Percentiles rank a stretch among this genome's conserved stretches.
These are phyloP conservation scores for Phytophthora brassicae DNA, from an alignment of 352 stramenopile species.

Conservation along the genomic window DNA sequence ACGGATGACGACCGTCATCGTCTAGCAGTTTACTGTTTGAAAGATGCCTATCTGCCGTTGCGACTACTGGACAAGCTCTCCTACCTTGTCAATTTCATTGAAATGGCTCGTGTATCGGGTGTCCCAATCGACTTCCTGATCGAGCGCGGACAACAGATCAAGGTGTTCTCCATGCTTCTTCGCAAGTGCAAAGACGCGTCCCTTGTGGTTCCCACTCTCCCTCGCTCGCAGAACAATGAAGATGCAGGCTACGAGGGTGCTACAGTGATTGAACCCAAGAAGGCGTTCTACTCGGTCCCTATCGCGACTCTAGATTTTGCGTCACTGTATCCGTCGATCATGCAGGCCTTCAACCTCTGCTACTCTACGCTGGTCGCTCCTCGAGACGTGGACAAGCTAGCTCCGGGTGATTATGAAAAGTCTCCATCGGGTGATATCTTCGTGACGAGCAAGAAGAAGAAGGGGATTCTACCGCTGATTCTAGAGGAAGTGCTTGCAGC, in stretches of 20 bases:
- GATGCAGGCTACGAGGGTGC: slow-evolving; percentile 96
- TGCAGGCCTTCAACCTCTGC: slow-evolving; percentile 99
- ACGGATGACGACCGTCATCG: slow-evolving; percentile 97
- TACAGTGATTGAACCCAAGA: slow-evolving; percentile 99
- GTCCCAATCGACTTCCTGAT: slow-evolving; percentile 98
- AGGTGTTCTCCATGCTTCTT: slow-evolving; percentile 99
- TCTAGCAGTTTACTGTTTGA: slow-evolving; percentile 99
- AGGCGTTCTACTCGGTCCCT: slow-evolving; percentile 98
- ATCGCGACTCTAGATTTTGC: slow-evolving; percentile 99
- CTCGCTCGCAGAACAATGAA: slow-evolving; percentile 82
- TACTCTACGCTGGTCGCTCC: slow-evolving; percentile 98
- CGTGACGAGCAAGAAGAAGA: slow-evolving; percentile 93
- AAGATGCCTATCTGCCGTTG: slow-evolving; percentile 97
- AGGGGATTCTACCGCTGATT: slow-evolving; percentile 99
- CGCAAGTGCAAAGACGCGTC: slow-evolving; percentile 94
- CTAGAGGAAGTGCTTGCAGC: slow-evolving; percentile 97
- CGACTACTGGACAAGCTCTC: slow-evolving; percentile 98
- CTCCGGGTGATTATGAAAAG: slow-evolving; percentile 86
- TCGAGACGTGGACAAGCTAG: slow-evolving; percentile 60
- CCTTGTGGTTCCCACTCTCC: slow-evolving; percentile 96
- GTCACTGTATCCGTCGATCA: slow-evolving; percentile 99
- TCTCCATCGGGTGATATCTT: slow-evolving; percentile 97
- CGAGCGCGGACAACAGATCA: slow-evolving; percentile 98
- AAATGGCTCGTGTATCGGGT: slow-evolving; percentile 99
- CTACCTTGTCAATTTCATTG: slow-evolving; percentile 99